Base-by-base conservation (phyloP, 1,284 basidiomycete genomes). In the Meripilus lineatus region DNA sequence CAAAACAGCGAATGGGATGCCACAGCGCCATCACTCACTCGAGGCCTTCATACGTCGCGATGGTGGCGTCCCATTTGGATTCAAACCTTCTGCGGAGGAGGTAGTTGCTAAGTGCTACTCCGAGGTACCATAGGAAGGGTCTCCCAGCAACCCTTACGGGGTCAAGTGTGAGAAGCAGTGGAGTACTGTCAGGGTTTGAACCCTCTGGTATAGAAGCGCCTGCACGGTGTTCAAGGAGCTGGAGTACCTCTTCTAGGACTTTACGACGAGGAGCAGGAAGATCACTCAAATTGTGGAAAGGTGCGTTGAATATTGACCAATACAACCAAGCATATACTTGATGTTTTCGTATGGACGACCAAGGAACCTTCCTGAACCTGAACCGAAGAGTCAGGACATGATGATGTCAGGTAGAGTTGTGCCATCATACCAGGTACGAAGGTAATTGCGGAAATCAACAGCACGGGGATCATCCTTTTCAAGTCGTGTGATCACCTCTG, bases 161-260 rank as follows among this genome's bases (percentile, higher is more conserved):
- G 67, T 95, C 93, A 35, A 94, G 62, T 0, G 89, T 93, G 18
- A 94, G 70, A 13, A 85, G 71, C 53, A 91, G 74, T 1, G 89
- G 77, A 18, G 64, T 58, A 28, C 75, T 70, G n/a, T 64, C 54
- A 0, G 75, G 68, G 52, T 82, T 75, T 11, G 76, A 74, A 2
- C 88, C 84, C 5, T 80, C 70, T 4, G 79, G 75, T 40, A 94
- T 73, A 25, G 60, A 65, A 44, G 70, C 72, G 3, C 91, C 92
- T 0, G 87, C 71, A 17, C 91, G 82, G 51, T 77, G 80, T 66
- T 93, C 79, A 24, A 93, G 61, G 44, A 85, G 64, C 23, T 72
- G 69, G 8, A 87, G 54, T 2, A 79, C 76, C 35, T 81, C 72
- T 23, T 82, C 71, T 14, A 93, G 57, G 32, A 77, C 70, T 8